These are phyloP conservation scores for Chenopodium album DNA, from an alignment of 148 eudicot genomes.

Conservation along the genomic window DNA sequence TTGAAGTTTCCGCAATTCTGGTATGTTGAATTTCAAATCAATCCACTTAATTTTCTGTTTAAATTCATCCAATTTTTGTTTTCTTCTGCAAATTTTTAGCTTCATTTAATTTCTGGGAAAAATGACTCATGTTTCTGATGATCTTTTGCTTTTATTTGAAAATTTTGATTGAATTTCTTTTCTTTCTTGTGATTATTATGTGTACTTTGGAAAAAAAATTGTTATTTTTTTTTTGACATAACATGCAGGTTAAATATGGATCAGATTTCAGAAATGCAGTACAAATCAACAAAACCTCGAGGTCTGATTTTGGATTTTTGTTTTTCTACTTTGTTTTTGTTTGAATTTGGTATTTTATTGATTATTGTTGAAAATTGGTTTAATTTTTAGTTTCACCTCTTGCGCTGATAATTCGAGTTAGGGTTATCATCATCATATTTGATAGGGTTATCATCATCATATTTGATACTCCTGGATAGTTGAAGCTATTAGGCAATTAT, in stretches of 20 bases:
- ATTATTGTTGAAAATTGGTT: neutral
- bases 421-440: neutral
- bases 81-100: neutral
- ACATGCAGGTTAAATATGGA: constrained; percentile 32
- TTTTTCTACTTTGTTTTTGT: neutral
- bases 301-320: constrained; percentile 16
- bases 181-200: neutral
- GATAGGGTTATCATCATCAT: neutral
- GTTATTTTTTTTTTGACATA: neutral
- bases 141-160: neutral
- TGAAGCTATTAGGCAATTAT: neutral
- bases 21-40: neutral
- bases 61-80: neutral
- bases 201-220: neutral
- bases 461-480: neutral
- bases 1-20: neutral
- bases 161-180: neutral
- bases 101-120: neutral
- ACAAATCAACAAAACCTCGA: constrained; percentile 39
- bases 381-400: too few species aligned
- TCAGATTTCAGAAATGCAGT: constrained; percentile 16
- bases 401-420: neutral
- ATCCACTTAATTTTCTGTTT: neutral
- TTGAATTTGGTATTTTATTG: neutral
- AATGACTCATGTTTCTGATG: neutral